Percentiles rank a stretch among this genome's conserved stretches.
Evolutionary conservation across 2,329 filamentous ascomycete genomes (phyloP).

Genomic region (Ophiostoma himal-ulmi): DNA sequence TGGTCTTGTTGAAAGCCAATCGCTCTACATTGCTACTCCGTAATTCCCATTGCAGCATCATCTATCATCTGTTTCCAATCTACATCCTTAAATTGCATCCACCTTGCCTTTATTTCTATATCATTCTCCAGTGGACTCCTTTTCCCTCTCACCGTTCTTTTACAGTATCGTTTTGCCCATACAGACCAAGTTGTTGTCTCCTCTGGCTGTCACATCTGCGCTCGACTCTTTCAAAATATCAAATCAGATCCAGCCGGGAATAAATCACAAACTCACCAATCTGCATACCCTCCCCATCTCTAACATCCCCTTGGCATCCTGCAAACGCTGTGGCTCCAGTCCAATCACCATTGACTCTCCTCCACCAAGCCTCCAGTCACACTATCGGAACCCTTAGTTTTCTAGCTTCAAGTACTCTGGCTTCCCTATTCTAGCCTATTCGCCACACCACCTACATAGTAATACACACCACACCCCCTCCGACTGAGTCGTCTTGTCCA

Average conservation of each 20-base stretch:
- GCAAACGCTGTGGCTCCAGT: background rate
- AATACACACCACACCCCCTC: background rate
- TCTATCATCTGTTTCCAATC: conserved; percentile 1
- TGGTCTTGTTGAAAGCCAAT: background rate
- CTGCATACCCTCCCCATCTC: background rate
- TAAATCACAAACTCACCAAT: background rate
- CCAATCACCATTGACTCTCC: conserved; percentile 2
- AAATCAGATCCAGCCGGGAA: background rate
- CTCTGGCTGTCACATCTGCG: background rate
- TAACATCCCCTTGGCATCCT: background rate
- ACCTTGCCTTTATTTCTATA: conserved; percentile 8
- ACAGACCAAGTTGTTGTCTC: background rate
- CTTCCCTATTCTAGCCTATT: background rate
- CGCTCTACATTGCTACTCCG: background rate
- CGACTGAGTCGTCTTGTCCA: background rate
- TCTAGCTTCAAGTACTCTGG: background rate
- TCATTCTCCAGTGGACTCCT: background rate
- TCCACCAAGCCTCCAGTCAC: conserved; percentile 4
- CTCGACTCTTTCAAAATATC: background rate
- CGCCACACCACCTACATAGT: background rate
- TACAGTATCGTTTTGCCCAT: background rate
- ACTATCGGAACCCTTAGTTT: background rate
- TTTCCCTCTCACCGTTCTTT: background rate
- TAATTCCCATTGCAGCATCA: background rate
- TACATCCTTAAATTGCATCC: conserved; percentile 8